Conservation (phyloP, 495 filamentous ascomycete species). For the Aspergillus campestris region DNA sequence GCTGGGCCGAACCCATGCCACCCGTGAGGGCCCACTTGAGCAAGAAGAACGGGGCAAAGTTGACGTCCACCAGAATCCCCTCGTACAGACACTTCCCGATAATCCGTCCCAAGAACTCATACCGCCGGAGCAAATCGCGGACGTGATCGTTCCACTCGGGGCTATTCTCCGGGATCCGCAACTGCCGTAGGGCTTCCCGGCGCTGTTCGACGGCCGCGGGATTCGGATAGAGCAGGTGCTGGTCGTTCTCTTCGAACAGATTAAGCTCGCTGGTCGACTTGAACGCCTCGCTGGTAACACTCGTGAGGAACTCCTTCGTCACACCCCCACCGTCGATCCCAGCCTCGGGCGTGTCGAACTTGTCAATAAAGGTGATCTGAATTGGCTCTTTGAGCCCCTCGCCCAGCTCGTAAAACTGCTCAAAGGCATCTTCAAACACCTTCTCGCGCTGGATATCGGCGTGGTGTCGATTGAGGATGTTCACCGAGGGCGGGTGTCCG, state of each 20-base stretch:
- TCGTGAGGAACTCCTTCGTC: conserved; percentile 94
- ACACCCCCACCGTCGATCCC: conserved; percentile 97
- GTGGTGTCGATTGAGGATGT: conserved; percentile 61
- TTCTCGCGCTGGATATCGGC: conserved; percentile 73
- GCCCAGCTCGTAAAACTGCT: conserved; percentile 73
- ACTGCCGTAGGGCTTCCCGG: conserved; percentile 47
- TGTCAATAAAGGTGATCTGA: conserved; percentile 92
- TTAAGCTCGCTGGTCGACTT: conserved; percentile 40
- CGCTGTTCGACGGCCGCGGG: conserved; percentile 69
- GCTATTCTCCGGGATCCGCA: conserved; percentile 44
- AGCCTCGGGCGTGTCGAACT: conserved; percentile 78
- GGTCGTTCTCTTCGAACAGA: conserved; percentile 78
- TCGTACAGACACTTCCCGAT: conserved; percentile 98
- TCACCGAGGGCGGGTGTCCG: conserved; percentile 21
- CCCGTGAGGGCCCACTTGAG: conserved; percentile 85
- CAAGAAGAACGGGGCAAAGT: conserved; percentile 93
- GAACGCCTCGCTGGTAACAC: conserved; percentile 84
- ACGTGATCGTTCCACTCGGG: conserved; percentile 50
- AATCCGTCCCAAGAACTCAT: conserved; percentile 87
- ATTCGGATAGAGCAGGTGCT: conserved; percentile 86
- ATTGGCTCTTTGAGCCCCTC: conserved; percentile 92
- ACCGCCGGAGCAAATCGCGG: conserved; percentile 58
- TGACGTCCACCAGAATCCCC: conserved; percentile 88
- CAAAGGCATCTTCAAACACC: conserved; percentile 78
- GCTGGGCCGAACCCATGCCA: conserved; percentile 48